A percentile compares a stretch with the other conserved stretches of the same genome.
phyloP scores from a whole-genome alignment of 108 stramenopile species.

The Nannochloropsis salina region DNA sequence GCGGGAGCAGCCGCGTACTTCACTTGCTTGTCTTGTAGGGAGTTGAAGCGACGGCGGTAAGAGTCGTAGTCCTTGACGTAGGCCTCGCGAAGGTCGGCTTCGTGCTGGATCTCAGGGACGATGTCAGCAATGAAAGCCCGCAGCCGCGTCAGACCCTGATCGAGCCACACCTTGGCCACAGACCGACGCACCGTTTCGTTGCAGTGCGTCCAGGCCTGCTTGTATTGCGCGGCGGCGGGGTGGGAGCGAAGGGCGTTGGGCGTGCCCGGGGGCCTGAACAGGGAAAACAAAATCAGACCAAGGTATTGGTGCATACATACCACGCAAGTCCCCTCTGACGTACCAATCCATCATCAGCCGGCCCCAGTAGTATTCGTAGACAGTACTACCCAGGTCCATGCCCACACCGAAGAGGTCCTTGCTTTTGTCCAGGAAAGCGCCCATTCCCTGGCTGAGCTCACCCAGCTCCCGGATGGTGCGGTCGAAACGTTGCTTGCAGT shows the following conservation, averaged over 20 bases:
- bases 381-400: neutral
- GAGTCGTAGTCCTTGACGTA: neutral
- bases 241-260: conserved; percentile 13
- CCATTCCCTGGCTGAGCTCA: neutral
- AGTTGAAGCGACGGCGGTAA: neutral
- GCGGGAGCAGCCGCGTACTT: conserved; percentile 9
- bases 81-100: neutral
- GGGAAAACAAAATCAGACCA: neutral
- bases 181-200: neutral
- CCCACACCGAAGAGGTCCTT: neutral
- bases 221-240: conserved; percentile 19
- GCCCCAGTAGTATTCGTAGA: neutral
- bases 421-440: neutral
- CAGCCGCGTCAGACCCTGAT: conserved; percentile 3
- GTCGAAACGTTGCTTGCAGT: conserved; percentile 19
- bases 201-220: conserved; percentile 3
- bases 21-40: neutral
- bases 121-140: neutral
- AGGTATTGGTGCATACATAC: neutral
- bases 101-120: neutral
- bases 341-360: conserved; percentile 16
- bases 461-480: neutral
- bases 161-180: neutral
- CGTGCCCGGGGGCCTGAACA: neutral
- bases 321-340: neutral